Evolutionary conservation across 495 filamentous ascomycete species (phyloP).

Genomic region (Aspergillus sclerotiicarbonarius): DNA sequence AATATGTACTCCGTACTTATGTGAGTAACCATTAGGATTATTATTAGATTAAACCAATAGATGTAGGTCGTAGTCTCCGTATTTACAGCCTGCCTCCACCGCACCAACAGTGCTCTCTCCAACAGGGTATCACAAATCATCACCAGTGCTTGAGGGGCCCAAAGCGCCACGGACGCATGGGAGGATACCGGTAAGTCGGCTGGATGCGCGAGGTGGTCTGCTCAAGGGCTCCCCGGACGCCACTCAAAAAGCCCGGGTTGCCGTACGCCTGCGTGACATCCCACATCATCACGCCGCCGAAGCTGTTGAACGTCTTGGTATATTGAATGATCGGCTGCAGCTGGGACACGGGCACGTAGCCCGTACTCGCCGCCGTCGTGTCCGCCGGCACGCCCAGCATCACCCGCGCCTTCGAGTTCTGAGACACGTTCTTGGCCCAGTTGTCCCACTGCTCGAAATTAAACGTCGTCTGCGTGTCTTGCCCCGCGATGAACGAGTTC

Average conservation of each 20-base stretch:
- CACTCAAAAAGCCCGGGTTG: constrained; percentile 57
- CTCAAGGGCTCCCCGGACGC: constrained; percentile 31
- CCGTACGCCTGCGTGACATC: constrained; percentile 61
- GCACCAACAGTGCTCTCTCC: no score
- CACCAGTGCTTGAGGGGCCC: background rate
- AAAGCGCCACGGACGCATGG: background rate
- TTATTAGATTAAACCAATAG: background rate
- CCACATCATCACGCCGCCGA: constrained; percentile 74
- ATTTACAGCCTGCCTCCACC: no score
- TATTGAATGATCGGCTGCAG: constrained; percentile 51
- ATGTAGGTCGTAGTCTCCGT: no score
- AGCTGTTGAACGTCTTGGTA: constrained; percentile 53
- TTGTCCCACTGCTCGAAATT: constrained; percentile 70
- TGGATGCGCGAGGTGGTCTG: constrained; percentile 7
- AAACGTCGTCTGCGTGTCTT: constrained; percentile 54
- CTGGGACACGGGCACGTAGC: constrained; percentile 49
- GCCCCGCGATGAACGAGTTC: constrained; percentile 45
- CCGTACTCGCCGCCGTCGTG: constrained; percentile 53
- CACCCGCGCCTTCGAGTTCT: constrained; percentile 64
- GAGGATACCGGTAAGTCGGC: background rate
- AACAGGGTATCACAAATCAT: background rate
- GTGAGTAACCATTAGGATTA: no score
- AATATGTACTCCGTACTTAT: no score
- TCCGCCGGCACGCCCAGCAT: constrained; percentile 65
- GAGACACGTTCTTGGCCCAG: constrained; percentile 61